A percentile compares a stretch with the other conserved stretches of the same genome.
These are phyloP conservation scores for Gossypium anomalum DNA, from an alignment of 345 rosid genomes.

Conservation along the genomic window DNA sequence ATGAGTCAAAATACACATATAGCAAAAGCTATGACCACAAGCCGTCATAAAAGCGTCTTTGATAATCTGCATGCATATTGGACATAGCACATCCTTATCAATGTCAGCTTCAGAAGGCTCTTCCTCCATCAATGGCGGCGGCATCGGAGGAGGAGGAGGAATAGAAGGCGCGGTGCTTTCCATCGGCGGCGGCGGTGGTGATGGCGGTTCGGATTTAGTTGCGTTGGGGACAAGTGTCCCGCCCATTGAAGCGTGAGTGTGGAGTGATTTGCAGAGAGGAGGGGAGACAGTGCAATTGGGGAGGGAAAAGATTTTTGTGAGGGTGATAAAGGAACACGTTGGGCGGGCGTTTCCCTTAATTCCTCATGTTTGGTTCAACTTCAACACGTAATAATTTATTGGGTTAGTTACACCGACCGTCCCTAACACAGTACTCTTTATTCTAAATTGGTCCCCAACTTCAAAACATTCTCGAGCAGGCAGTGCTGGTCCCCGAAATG, in stretches of 20 bases:
- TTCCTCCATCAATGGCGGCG: neutral
- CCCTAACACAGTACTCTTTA: neutral
- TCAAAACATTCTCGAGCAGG: neutral
- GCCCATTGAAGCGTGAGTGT: conserved; percentile 13
- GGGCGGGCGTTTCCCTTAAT: conserved; percentile 20
- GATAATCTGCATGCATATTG: conserved; percentile 57
- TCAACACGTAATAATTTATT: neutral
- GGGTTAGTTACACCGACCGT: neutral
- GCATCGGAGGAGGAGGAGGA: neutral
- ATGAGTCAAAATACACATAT: conserved; percentile 46
- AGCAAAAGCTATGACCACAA: conserved; percentile 55
- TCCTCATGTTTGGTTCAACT: neutral
- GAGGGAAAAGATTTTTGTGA: conserved; percentile 14
- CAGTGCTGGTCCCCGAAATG: no score
- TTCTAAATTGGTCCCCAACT: neutral
- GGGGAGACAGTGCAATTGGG: neutral
- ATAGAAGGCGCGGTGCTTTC: neutral
- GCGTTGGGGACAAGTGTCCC: conserved; percentile 28
- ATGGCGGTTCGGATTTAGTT: conserved; percentile 17
- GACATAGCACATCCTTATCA: conserved; percentile 47
- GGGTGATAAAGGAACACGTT: conserved; percentile 38
- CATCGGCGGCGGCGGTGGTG: conserved; percentile 2
- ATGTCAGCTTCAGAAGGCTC: conserved; percentile 7
- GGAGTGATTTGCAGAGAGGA: neutral
- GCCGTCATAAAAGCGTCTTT: conserved; percentile 50